phyloP scores from a whole-genome alignment of 2,329 filamentous ascomycete species.

The Aplosporella prunicola region DNA sequence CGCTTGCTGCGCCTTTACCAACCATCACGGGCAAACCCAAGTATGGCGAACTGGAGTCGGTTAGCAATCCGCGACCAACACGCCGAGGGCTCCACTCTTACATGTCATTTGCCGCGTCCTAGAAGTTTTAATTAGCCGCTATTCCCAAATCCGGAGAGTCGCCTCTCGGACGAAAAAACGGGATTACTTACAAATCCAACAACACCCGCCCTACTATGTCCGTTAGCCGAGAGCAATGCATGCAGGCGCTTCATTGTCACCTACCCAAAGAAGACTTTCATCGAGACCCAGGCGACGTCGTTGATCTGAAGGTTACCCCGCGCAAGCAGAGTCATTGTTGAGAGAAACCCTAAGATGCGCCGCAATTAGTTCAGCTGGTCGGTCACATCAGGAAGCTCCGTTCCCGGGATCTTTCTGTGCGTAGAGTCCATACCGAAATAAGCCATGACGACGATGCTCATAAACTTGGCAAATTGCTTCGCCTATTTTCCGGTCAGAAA shows the following conservation, averaged over 20 bases:
- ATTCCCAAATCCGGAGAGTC: neutral
- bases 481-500: conserved; percentile 37
- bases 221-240: conserved; percentile 11
- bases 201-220: conserved; percentile 9
- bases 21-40: conserved; percentile 46
- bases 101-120: conserved; percentile 41
- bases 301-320: conserved; percentile 55
- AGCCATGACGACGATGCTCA: conserved; percentile 67
- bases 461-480: conserved; percentile 80
- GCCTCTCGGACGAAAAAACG: neutral
- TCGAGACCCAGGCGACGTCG: conserved; percentile 66
- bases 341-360: conserved; percentile 60
- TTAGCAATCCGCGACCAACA: conserved; percentile 14
- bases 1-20: conserved; percentile 9
- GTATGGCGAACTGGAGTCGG: conserved; percentile 36
- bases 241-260: conserved; percentile 13
- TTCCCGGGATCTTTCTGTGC: too few species aligned
- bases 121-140: conserved; percentile 3
- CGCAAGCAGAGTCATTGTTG: conserved; percentile 73
- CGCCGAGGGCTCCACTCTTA: conserved; percentile 13
- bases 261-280: conserved; percentile 69
- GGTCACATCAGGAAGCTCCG: neutral
- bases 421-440: conserved; percentile 52
- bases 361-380: neutral
- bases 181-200: conserved; percentile 58